phyloP scores from a whole-genome alignment of 495 filamentous ascomycete species.

The Xeromyces bisporus region DNA sequence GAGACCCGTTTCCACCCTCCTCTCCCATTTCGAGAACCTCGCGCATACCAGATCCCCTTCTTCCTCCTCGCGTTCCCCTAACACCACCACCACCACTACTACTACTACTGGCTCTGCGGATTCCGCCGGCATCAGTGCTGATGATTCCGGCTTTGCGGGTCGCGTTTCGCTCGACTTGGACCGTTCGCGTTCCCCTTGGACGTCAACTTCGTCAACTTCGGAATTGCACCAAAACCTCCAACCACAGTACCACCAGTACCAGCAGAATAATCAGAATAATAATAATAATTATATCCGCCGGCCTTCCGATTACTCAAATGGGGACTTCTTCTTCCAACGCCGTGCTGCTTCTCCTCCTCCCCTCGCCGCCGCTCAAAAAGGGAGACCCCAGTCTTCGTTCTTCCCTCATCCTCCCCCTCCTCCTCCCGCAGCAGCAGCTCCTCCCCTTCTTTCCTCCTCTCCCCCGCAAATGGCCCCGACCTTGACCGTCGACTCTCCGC shows the following conservation, averaged over 20 bases:
- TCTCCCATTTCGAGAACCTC: constrained; percentile 85
- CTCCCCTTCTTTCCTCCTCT: too few relatives aligned
- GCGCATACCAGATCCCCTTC: constrained; percentile 32
- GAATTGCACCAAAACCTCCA: too few relatives aligned
- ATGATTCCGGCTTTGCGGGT: constrained; percentile 28
- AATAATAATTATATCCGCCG: too few relatives aligned
- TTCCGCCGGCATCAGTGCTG: too few relatives aligned
- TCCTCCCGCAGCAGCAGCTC: constrained; percentile 44
- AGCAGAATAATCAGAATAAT: constrained; percentile 9
- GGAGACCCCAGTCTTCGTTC: background rate
- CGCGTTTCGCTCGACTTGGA: constrained; percentile 38
- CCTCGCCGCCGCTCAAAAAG: background rate
- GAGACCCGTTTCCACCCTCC: constrained; percentile 77
- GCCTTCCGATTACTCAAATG: too few relatives aligned
- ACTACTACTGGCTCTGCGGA: too few relatives aligned
- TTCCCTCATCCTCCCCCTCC: constrained; percentile 12
- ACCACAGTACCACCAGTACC: constrained; percentile 15
- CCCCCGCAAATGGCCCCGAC: constrained; percentile 49
- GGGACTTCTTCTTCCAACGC: constrained; percentile 18
- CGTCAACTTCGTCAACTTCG: too few relatives aligned
- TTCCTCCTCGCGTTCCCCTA: constrained; percentile 3
- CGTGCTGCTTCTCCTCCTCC: constrained; percentile 17
- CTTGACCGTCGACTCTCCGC: constrained; percentile 56
- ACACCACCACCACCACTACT: background rate
- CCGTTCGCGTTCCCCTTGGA: constrained; percentile 27